Conservation (phyloP, 257 asterid genomes). For the Mentha longifolia region DNA sequence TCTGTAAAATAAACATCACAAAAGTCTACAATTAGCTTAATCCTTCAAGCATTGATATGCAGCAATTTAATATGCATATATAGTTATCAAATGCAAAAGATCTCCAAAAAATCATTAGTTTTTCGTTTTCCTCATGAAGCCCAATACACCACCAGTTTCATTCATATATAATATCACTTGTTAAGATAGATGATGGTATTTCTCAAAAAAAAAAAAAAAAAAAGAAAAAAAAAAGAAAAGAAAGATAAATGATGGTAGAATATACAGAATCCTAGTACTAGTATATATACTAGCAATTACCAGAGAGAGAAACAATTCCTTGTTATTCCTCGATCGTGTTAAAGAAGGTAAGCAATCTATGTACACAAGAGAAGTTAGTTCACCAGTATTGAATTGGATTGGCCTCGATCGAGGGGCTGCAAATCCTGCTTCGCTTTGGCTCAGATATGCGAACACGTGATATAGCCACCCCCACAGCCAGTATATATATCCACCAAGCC, state of each 20-base stretch:
- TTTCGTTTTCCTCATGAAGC: neutral
- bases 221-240: no score
- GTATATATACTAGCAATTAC: no score
- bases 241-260: no score
- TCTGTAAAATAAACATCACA: neutral
- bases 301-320: neutral
- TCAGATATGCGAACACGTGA: slow-evolving; percentile 73
- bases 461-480: slow-evolving; percentile 71
- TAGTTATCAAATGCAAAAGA: neutral
- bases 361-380: slow-evolving; percentile 39
- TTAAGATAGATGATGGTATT: no score
- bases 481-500: slow-evolving; percentile 66
- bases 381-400: slow-evolving; percentile 36
- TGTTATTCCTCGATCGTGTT: slow-evolving; percentile 22
- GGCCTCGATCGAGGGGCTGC: slow-evolving; percentile 65
- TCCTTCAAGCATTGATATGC: neutral
- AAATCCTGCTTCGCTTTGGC: slow-evolving; percentile 77
- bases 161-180: neutral
- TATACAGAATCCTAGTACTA: slow-evolving; percentile 4
- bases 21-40: neutral
- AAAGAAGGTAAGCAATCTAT: slow-evolving; percentile 21
- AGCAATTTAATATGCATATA: no score
- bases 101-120: neutral
- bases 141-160: neutral
- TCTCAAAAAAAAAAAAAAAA: no score